Evolutionary conservation across 768 basidiomycete genomes (phyloP), one percentile per base, ranked within the genome.

Genomic region (Lenzites betulinus): DNA sequence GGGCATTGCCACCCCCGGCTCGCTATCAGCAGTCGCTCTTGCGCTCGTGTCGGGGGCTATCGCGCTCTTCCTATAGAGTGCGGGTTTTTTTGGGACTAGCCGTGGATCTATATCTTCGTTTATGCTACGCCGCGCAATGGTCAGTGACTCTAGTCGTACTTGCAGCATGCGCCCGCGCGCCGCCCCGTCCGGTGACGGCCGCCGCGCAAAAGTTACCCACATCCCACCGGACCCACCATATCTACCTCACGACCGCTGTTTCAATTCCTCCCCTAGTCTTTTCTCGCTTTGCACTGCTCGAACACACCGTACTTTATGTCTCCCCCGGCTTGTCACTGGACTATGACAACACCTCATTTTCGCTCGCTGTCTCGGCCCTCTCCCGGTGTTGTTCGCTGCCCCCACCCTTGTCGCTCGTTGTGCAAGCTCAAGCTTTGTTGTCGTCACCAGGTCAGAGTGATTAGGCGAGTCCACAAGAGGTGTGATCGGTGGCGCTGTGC

Each of bases 271-370:
- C 22, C 30, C 35, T 56, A 48, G 35, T 56, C 23, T 43, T 58
- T 26, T 36, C 35, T 58, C 39, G 56, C 39, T 58, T 58, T 58
- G 56, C 28, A 36, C 48, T 50, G 25, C 39, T 35, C 56, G 56
- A 58, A 58, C 56, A 58, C 28, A 58, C 35, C 56, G 39, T 51
- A 49, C 48, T 13, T 25, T 25, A 25, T 46, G 22, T 47, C 20
- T 58, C 49, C 36, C 48, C 46, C 55, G 39, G 39, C 20, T 58
- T 58, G 56, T 58, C 56, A 50, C 56, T 58, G 56, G 56, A 58
- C 56, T 58, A 50, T 58, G 56, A 58, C 56, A 58, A 58, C 39
- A 41, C 47, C 23, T 30, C 48, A 9, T 39, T n/a, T 25, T 26
- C 6, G 48, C 25, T 43, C 39, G 42, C 48, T 11, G 26, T 16